These are phyloP conservation scores for Xylaria sp. DNA, from an alignment of 2,329 filamentous ascomycete species.

Conservation along the genomic window DNA sequence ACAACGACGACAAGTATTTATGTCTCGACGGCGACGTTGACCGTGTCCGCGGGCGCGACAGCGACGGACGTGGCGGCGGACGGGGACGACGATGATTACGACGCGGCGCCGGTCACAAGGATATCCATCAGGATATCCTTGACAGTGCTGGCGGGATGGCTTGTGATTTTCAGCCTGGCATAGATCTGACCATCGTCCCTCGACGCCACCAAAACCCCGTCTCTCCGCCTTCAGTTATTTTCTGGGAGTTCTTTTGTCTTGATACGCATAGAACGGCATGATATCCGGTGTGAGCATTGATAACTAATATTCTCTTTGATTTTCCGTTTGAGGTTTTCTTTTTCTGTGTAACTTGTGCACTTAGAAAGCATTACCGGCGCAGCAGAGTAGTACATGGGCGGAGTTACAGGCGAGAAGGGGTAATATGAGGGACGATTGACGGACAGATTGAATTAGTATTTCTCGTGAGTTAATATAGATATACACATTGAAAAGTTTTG, in stretches of 20 bases:
- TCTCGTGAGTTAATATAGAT: neutral
- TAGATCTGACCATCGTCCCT: conserved; percentile 8
- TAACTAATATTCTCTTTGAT: neutral
- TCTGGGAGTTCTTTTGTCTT: neutral
- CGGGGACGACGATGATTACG: conserved; percentile 4
- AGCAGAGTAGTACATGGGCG: neutral
- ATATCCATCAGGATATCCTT: neutral
- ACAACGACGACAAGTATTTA: conserved; percentile 26
- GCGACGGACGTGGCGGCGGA: neutral
- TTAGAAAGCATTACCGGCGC: neutral
- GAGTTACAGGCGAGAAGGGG: neutral
- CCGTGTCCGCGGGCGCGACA: neutral
- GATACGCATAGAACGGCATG: neutral
- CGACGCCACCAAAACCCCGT: neutral
- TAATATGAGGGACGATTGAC: neutral
- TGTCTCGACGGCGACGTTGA: conserved; percentile 27
- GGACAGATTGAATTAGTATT: neutral
- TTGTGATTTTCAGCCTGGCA: neutral
- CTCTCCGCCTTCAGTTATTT: neutral
- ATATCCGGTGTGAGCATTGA: neutral
- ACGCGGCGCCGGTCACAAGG: neutral
- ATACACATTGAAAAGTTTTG: neutral
- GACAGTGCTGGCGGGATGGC: neutral
- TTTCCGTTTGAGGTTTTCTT: neutral
- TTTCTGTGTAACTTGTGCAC: neutral